phyloP scores from a whole-genome alignment of 2,329 filamentous ascomycete species.

The Aspergillus aculeatus region DNA sequence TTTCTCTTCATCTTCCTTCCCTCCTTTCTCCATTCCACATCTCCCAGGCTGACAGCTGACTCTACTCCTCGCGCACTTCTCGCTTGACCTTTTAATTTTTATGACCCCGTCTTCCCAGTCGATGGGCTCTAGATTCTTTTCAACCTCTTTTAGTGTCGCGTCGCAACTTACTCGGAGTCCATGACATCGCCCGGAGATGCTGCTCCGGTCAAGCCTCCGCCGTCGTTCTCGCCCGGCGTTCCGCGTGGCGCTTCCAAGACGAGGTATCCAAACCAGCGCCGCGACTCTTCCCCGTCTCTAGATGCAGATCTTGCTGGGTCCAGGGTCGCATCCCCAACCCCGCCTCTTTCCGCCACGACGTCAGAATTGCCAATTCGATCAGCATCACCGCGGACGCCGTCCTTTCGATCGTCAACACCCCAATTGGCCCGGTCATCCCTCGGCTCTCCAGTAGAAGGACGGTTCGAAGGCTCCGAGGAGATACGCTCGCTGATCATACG shows the following conservation, averaged over 20 bases:
- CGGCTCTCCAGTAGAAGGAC: conserved; percentile 52
- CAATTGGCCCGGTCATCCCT: conserved; percentile 49
- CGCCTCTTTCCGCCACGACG: conserved; percentile 56
- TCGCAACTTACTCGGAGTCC: conserved; percentile 44
- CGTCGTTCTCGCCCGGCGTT: conserved; percentile 66
- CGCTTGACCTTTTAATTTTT: background rate
- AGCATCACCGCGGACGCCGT: conserved; percentile 63
- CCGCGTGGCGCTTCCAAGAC: conserved; percentile 61
- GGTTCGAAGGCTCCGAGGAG: conserved; percentile 55
- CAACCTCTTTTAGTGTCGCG: conserved; percentile 17
- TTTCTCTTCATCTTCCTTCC: background rate
- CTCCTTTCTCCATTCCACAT: background rate
- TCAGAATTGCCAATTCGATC: conserved; percentile 68
- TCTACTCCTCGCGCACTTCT: background rate
- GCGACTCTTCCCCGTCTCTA: conserved; percentile 51
- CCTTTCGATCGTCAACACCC: conserved; percentile 56
- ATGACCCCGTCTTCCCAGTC: conserved; percentile 15
- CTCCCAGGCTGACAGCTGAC: background rate
- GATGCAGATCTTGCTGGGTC: conserved; percentile 50
- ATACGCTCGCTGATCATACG: conserved; percentile 68
- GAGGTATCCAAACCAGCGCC: conserved; percentile 51
- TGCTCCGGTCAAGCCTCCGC: conserved; percentile 65
- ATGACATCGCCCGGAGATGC: conserved; percentile 70
- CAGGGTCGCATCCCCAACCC: conserved; percentile 57
- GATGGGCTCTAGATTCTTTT: conserved; percentile 31